phyloP scores from a whole-genome alignment of 164 flowering plant species.

The Vitis rotundifolia region DNA sequence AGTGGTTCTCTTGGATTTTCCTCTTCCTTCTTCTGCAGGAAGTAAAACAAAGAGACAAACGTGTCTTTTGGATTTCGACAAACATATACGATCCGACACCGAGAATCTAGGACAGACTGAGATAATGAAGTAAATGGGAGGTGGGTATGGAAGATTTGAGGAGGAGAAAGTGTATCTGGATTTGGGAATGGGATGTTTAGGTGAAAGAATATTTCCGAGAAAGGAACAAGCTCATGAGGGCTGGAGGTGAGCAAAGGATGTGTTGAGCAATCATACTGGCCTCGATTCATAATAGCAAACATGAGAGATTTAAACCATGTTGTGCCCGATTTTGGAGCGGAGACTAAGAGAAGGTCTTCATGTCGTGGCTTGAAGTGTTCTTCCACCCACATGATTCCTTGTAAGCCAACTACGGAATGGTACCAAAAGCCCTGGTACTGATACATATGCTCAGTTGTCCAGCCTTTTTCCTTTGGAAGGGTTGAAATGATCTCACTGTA shows the following conservation, averaged over 20 bases:
- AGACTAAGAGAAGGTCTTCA: slow-evolving; percentile 7
- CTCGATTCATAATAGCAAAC: slow-evolving; percentile 10
- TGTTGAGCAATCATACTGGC: not conserved
- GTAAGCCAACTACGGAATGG: not conserved
- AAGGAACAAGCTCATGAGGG: slow-evolving; percentile 18
- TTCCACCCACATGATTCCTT: slow-evolving; percentile 1
- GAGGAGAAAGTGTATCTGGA: no score
- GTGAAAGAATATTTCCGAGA: slow-evolving; percentile 1
- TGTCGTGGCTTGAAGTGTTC: slow-evolving; percentile 13
- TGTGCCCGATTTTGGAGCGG: slow-evolving; percentile 18
- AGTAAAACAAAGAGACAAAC: not conserved
- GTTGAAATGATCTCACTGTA: slow-evolving; percentile 3
- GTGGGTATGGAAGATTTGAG: no score
- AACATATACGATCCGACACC: no score
- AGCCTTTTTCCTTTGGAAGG: slow-evolving; percentile 4
- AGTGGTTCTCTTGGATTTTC: not conserved
- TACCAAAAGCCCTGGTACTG: slow-evolving; percentile 18
- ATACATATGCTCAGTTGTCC: not conserved
- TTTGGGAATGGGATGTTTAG: not conserved
- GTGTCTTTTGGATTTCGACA: not conserved
- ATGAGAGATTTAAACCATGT: slow-evolving; percentile 25
- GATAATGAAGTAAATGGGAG: not conserved
- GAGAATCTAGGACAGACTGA: no score
- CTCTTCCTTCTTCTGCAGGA: no score
- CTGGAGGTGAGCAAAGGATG: slow-evolving; percentile 6